phyloP scores from a whole-genome alignment of 805 yeast species.

The Kluyveromyces nonfermentans region DNA sequence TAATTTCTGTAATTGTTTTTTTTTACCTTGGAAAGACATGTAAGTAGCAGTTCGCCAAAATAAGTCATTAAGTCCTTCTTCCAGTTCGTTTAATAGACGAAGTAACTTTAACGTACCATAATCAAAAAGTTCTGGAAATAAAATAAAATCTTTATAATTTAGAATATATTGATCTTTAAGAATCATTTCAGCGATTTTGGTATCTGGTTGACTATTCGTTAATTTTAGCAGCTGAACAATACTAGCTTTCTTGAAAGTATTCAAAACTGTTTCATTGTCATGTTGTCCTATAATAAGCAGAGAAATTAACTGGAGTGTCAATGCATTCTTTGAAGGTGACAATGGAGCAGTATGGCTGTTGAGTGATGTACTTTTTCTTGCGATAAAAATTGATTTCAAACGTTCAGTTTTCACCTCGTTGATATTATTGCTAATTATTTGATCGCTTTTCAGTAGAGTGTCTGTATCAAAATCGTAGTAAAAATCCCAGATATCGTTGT shows the following conservation, averaged over 20 bases:
- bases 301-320: conserved; percentile 11
- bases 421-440: background rate
- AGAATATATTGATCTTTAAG: conserved; percentile 26
- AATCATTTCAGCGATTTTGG: conserved; percentile 13
- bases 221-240: conserved; percentile 27
- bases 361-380: conserved; percentile 10
- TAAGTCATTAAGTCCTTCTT: background rate
- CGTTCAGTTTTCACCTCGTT: conserved; percentile 1
- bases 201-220: conserved; percentile 9
- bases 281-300: conserved; percentile 19
- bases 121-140: conserved; percentile 28
- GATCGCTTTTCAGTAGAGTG: background rate
- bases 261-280: conserved; percentile 20
- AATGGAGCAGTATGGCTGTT: conserved; percentile 4
- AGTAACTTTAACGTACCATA: conserved; percentile 10
- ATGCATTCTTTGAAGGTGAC: conserved; percentile 8
- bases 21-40: conserved; percentile 1
- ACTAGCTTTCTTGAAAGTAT: conserved; percentile 25
- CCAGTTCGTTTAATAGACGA: conserved; percentile 7
- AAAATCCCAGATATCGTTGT: conserved; percentile 48
- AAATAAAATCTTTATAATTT: conserved; percentile 25
- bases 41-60: background rate
- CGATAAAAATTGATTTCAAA: conserved; percentile 14
- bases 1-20: conserved; percentile 8
- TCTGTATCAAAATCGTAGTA: conserved; percentile 51